These are phyloP conservation scores for Theileria parva DNA, from an alignment of 169 alveolate species.

Conservation along the genomic window DNA sequence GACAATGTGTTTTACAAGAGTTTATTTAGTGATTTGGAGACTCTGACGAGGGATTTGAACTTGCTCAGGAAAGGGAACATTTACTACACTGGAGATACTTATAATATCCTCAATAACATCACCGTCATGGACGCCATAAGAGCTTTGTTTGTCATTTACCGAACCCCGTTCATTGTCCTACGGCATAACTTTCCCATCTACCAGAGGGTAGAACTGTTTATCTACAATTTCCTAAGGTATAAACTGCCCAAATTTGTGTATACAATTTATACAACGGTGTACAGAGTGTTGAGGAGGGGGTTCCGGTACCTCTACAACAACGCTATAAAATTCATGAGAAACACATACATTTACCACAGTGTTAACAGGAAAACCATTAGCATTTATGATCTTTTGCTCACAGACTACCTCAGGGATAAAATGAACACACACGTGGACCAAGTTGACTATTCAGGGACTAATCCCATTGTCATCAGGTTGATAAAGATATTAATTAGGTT, in stretches of 20 bases:
- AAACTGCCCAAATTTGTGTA: slow-evolving; percentile 3
- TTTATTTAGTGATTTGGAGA: slow-evolving; percentile 10
- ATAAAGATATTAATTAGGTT: neutral
- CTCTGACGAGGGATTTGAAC: neutral
- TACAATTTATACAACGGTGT: neutral
- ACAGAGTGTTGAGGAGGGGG: neutral
- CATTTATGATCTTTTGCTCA: neutral
- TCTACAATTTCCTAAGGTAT: neutral
- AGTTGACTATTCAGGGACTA: neutral
- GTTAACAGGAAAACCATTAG: neutral
- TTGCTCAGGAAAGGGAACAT: slow-evolving; percentile 18
- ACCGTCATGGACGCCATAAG: slow-evolving; percentile 11
- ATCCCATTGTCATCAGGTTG: neutral
- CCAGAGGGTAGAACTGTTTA: neutral
- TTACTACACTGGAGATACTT: neutral
- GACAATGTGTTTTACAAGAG: neutral
- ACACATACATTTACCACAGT: slow-evolving; percentile 2
- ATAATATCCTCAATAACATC: slow-evolving; percentile 5
- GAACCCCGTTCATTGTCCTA: slow-evolving; percentile 43
- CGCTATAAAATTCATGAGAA: neutral
- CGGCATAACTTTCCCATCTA: slow-evolving; percentile 20
- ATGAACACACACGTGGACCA: neutral
- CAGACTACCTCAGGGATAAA: neutral
- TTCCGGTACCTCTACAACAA: neutral
- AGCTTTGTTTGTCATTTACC: slow-evolving; percentile 16